Conservation (phyloP, 768 basidiomycete species). For the Tricholoma sp. region DNA sequence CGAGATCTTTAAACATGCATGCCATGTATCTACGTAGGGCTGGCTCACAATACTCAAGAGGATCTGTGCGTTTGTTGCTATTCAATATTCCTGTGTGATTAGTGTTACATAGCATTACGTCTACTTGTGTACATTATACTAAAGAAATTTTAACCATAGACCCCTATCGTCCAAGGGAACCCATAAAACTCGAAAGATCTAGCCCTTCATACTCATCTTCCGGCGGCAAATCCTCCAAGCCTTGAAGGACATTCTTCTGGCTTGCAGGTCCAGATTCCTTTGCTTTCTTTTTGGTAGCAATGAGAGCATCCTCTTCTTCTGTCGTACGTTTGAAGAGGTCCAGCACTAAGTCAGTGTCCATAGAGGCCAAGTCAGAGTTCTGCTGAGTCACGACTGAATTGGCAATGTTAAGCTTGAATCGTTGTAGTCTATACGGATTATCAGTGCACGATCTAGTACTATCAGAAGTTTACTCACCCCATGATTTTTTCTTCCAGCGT, state of each 20-base stretch:
- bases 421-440: conserved; percentile 66
- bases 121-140: neutral
- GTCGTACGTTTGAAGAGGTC: conserved; percentile 87
- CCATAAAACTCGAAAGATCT: conserved; percentile 86
- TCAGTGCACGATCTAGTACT: conserved; percentile 4
- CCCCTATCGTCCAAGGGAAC: conserved; percentile 59
- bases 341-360: conserved; percentile 96
- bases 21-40: no score
- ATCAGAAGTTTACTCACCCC: conserved; percentile 60
- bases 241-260: conserved; percentile 83
- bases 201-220: conserved; percentile 91
- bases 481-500: conserved; percentile 99
- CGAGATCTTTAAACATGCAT: no score
- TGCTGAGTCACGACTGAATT: conserved; percentile 96
- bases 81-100: neutral
- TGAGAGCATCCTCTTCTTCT: conserved; percentile 64
- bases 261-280: conserved; percentile 57
- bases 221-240: conserved; percentile 85
- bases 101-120: neutral
- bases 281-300: conserved; percentile 49
- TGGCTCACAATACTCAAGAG: no score
- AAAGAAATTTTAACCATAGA: neutral
- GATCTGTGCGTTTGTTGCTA: no score
- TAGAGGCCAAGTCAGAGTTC: conserved; percentile 87
- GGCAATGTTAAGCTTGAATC: conserved; percentile 98